A percentile compares a stretch with the other conserved stretches of the same genome.
These are phyloP conservation scores for Pouteria campechiana DNA, from an alignment of 179 eudicot species.

Conservation along the genomic window DNA sequence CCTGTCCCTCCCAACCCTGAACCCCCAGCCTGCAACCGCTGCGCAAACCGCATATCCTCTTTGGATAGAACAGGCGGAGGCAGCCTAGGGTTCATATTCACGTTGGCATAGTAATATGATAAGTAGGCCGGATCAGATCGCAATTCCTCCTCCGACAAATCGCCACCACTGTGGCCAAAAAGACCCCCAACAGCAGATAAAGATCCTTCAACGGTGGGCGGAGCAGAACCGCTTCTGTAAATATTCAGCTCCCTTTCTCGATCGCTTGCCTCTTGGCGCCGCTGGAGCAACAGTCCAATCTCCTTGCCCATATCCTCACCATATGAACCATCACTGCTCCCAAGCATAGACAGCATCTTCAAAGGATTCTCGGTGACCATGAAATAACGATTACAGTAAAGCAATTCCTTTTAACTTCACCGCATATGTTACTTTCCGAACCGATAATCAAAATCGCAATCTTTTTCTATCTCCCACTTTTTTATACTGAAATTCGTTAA, in stretches of 20 bases:
- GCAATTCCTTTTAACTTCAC: no score
- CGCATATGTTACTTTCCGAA: no score
- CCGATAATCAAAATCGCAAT: no score
- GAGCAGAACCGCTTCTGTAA: conserved; percentile 91
- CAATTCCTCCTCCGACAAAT: conserved; percentile 67
- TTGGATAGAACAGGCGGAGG: conserved; percentile 87
- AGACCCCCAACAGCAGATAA: conserved; percentile 70
- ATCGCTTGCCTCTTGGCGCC: conserved; percentile 39
- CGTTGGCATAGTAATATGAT: conserved; percentile 76
- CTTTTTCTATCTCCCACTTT: no score
- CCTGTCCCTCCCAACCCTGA: no score
- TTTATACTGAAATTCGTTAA: no score
- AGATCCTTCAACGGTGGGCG: conserved; percentile 94
- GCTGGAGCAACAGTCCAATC: conserved; percentile 44
- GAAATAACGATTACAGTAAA: no score
- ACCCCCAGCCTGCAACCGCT: conserved; percentile 82
- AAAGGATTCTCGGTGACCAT: no score
- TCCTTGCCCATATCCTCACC: conserved; percentile 72
- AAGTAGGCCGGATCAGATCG: conserved; percentile 93
- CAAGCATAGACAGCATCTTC: conserved; percentile 44
- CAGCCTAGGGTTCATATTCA: conserved; percentile 91
- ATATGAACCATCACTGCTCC: conserved; percentile 49
- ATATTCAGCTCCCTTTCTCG: conserved; percentile 54
- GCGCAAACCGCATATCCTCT: conserved; percentile 93
- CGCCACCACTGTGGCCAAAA: conserved; percentile 11